These are phyloP conservation scores for Trifolium dubium DNA, from an alignment of 306 rosid genomes.

Conservation along the genomic window DNA sequence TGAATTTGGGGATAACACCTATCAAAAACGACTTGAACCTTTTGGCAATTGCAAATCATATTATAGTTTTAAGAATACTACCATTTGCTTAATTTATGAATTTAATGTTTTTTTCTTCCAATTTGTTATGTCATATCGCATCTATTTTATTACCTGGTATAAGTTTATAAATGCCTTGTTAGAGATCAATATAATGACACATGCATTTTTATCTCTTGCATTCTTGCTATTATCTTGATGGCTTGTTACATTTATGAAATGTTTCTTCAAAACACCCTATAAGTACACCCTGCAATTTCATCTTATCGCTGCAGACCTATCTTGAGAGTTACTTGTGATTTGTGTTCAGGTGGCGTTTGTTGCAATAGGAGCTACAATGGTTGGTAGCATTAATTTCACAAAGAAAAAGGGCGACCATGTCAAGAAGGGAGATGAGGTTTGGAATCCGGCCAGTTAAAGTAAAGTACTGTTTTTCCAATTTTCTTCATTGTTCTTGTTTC, in stretches of 20 bases:
- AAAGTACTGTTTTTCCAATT: slow-evolving; percentile 27
- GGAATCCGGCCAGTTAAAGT: slow-evolving; percentile 10
- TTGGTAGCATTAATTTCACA: slow-evolving; percentile 86
- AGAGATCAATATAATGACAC: background rate
- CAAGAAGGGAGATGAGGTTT: slow-evolving; percentile 96
- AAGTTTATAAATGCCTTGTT: background rate
- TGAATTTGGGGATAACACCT: slow-evolving; percentile 20
- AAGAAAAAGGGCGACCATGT: slow-evolving; percentile 77
- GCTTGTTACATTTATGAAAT: slow-evolving; percentile 1
- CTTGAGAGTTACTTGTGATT: slow-evolving; percentile 30
- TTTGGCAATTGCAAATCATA: background rate
- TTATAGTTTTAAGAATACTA: slow-evolving; percentile 20
- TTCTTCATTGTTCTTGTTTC: slow-evolving; percentile 30
- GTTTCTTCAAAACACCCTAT: background rate
- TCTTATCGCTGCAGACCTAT: slow-evolving; percentile 1
- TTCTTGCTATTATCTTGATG: slow-evolving; percentile 22
- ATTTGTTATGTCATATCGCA: slow-evolving; percentile 20
- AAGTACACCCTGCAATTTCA: slow-evolving; percentile 19
- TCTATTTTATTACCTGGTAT: slow-evolving; percentile 6
- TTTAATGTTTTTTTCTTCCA: background rate
- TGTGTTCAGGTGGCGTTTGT: slow-evolving; percentile 84
- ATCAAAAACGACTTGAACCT: slow-evolving; percentile 10
- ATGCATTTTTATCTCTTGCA: slow-evolving; percentile 17
- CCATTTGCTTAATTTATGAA: background rate
- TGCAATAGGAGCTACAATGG: slow-evolving; percentile 99